Base-by-base conservation (phyloP, 2,329 filamentous ascomycete genomes). In the Fonsecaea monophora region DNA sequence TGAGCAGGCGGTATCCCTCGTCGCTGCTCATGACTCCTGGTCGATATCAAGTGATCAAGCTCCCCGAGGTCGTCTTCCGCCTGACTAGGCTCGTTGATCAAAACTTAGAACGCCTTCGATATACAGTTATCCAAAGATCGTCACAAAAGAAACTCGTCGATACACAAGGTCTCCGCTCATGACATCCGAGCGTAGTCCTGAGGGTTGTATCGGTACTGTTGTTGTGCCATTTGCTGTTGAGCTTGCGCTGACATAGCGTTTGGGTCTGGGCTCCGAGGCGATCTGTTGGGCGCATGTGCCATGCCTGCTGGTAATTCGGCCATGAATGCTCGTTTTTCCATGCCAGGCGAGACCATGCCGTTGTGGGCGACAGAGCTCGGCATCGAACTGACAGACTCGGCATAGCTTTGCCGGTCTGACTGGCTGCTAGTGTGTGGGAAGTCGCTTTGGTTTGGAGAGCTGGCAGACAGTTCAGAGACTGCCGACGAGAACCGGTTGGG, bases 161-260 rank as follows among this genome's bases (percentile, higher is more conserved):
- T n/a, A 61, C 53, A 40, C 6, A 45, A 18, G 30, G 50, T 7
- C 30, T 37, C 15, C 9, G 18, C 40, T 68, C 55, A 68, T 60
- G 68, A 67, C 62, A 67, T 63, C 4, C 68, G 57, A 3, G 62
- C 69, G 59, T 69, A 71, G 38, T 71, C 69, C 42, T 63, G 64
- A 8, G 69, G 69, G 40, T 69, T 69, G 64, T 71, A 71, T 40
- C 67, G 61, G 40, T 67, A 68, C 55, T 67, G 64, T 56, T 66
- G 63, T 13, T 56, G 55, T 25, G 12, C n/a, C 21, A 59, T 54
- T 50, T 66, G 53, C 54, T 68, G 62, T 32, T 64, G 65, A 55
- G 60, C 56, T 56, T 53, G 60, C 18, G 53, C 50, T 42, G 60
- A 59, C 56, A 58, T 60, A 8, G 50, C 32, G 25, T 64, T 69